phyloP scores from a whole-genome alignment of 2,329 filamentous ascomycete genomes.

The Fusarium decemcellulare region DNA sequence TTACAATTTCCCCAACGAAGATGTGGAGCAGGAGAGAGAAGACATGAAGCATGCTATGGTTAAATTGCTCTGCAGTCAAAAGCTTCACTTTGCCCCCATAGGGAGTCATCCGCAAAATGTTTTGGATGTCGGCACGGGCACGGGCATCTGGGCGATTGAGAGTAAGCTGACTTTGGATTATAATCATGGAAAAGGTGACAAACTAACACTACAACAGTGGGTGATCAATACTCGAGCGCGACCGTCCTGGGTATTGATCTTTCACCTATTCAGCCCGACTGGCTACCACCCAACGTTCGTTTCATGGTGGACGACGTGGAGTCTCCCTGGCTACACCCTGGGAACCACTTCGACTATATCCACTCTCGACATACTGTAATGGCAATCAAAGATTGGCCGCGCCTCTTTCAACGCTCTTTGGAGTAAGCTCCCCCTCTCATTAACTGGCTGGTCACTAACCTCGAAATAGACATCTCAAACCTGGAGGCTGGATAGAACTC shows the following conservation, averaged over 20 bases:
- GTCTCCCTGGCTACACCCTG: conserved; percentile 67
- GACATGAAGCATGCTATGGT: conserved; percentile 70
- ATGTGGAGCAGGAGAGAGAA: conserved; percentile 70
- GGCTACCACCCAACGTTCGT: conserved; percentile 68
- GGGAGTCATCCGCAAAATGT: conserved; percentile 62
- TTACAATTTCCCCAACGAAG: conserved; percentile 74
- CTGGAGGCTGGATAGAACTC: conserved; percentile 69
- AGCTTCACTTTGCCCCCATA: conserved; percentile 68
- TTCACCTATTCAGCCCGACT: conserved; percentile 64
- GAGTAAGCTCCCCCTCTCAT: conserved; percentile 30
- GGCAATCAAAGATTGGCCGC: conserved; percentile 69
- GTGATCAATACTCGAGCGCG: conserved; percentile 59
- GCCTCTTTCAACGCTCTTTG: conserved; percentile 56
- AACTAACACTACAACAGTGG: conserved; percentile 55
- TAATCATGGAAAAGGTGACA: background rate
- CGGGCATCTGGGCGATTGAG: conserved; percentile 72
- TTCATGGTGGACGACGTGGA: conserved; percentile 73
- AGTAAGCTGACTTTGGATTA: conserved; percentile 49
- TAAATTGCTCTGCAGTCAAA: conserved; percentile 62
- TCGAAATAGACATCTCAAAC: conserved; percentile 61
- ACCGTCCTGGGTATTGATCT: conserved; percentile 62
- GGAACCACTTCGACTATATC: conserved; percentile 71
- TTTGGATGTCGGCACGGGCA: conserved; percentile 72
- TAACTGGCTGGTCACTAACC: background rate
- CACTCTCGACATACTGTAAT: conserved; percentile 71